Base-by-base conservation (phyloP, 306 rosid species). In the Morella rubra region DNA sequence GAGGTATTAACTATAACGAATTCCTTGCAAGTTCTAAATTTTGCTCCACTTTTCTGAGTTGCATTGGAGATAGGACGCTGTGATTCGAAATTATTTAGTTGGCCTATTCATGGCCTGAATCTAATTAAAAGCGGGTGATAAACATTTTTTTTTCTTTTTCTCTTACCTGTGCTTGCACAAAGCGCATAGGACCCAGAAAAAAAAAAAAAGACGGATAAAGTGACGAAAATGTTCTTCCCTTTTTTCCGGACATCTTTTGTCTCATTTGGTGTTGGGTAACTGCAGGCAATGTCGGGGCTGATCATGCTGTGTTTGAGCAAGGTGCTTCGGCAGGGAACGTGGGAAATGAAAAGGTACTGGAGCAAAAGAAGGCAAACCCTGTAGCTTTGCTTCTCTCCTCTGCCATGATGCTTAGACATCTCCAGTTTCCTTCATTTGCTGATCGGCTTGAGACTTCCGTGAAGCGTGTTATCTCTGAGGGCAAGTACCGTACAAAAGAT, bases 371-470 rank as follows among this genome's bases (percentile, higher is more conserved):
- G 79, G 93, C 93, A 1, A 90, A 92, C 76, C 97, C 97, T 1
- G 93, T 92, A n/a, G 97, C 93, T 19, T 66, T 90, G 83, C 87
- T 92, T 64, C 87, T 92, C 19, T 90, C 97, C 15, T 90, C 96
- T 0, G 96, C 97, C 82, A 92, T 90, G 93, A 90, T 92, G 97
- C 80, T 92, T 69, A 86, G 97, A 78, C 97, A 92, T 65, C 96
- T 92, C 61, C 97, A 87, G 85, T 90, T 92, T 70, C 96, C 93
- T 55, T 88, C 97, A 46, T 90, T 92, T 59, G 97, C 97, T 0
- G 97, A 92, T 62, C 89, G 97, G 27, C 88, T 90, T 11, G 97
- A 90, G 77, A 90, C 93, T 46, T 91, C 96, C 0, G 96, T 92
- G 61, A 83, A 90, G 80, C 88, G 86, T 5, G 92, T 92, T 7